Evolutionary conservation across 1,284 basidiomycete genomes (phyloP).

Genomic region (Leccinum variabile): DNA sequence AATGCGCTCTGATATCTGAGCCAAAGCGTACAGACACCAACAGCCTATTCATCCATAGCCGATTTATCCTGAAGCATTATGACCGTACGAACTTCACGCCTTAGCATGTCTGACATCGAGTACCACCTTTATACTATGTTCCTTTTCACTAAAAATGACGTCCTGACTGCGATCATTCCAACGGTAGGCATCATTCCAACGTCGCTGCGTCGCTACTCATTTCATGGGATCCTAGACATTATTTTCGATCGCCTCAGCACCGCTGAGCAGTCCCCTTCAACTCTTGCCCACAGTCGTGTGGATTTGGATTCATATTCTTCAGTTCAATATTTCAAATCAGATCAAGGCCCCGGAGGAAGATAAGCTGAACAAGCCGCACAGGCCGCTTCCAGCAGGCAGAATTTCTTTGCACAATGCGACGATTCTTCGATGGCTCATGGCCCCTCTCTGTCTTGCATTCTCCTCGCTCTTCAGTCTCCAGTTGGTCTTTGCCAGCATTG

Average conservation of each 20-base stretch:
- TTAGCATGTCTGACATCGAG: slow-evolving; percentile 18
- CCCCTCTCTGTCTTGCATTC: slow-evolving; percentile 36
- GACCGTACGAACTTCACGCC: slow-evolving; percentile 10
- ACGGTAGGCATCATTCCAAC: slow-evolving; percentile 32
- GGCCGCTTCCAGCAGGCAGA: slow-evolving; percentile 42
- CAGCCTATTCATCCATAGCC: background rate
- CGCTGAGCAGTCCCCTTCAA: slow-evolving; percentile 20
- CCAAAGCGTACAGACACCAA: background rate
- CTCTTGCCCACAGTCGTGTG: slow-evolving; percentile 37
- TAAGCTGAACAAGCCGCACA: slow-evolving; percentile 39
- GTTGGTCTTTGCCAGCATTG: slow-evolving; percentile 34
- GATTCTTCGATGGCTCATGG: slow-evolving; percentile 39
- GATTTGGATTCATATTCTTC: slow-evolving; percentile 46
- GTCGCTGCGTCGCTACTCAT: background rate
- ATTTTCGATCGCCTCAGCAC: slow-evolving; percentile 39
- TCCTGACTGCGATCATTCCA: slow-evolving; percentile 41
- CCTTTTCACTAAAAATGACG: slow-evolving; percentile 44
- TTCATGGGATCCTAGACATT: slow-evolving; percentile 32
- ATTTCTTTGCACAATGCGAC: slow-evolving; percentile 36
- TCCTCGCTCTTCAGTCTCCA: slow-evolving; percentile 36
- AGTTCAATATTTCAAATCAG: slow-evolving; percentile 47
- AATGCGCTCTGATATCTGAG: background rate
- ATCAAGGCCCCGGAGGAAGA: slow-evolving; percentile 42
- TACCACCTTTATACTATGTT: slow-evolving; percentile 36
- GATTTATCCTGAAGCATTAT: slow-evolving; percentile 6